These are phyloP conservation scores for Cicer chorassanicum DNA, from an alignment of 306 rosid genomes.

Conservation along the genomic window DNA sequence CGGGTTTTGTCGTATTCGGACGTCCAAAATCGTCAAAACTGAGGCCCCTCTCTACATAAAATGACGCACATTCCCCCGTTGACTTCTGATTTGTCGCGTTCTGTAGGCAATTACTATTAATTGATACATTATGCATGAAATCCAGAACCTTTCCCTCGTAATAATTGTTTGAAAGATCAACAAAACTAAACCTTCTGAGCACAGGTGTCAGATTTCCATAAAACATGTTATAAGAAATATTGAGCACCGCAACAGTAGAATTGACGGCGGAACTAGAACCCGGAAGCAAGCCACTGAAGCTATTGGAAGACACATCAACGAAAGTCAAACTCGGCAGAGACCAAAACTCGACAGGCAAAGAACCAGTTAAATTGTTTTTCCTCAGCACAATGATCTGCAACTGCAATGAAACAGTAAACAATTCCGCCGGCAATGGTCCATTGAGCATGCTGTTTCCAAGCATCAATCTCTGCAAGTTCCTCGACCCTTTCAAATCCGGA, in stretches of 20 bases:
- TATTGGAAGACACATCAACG: slow-evolving; percentile 73
- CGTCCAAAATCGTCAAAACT: slow-evolving; percentile 69
- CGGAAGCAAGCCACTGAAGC: slow-evolving; percentile 69
- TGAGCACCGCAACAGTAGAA: slow-evolving; percentile 50
- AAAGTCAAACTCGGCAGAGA: slow-evolving; percentile 64
- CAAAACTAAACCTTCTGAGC: slow-evolving; percentile 57
- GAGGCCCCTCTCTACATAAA: slow-evolving; percentile 71
- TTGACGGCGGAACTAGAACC: slow-evolving; percentile 55
- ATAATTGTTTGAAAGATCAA: slow-evolving; percentile 78
- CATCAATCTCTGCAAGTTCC: slow-evolving; percentile 63
- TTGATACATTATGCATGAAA: slow-evolving; percentile 55
- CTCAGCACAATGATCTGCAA: slow-evolving; percentile 65
- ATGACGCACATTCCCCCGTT: slow-evolving; percentile 59
- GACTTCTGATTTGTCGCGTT: slow-evolving; percentile 64
- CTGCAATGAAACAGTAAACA: slow-evolving; percentile 54
- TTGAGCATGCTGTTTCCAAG: slow-evolving; percentile 59
- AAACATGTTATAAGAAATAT: slow-evolving; percentile 69
- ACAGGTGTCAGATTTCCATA: slow-evolving; percentile 67
- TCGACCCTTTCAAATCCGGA: slow-evolving; percentile 58
- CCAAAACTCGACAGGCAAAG: slow-evolving; percentile 65
- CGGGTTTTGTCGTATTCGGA: slow-evolving; percentile 51
- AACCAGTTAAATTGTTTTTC: slow-evolving; percentile 60
- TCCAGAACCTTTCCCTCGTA: slow-evolving; percentile 72
- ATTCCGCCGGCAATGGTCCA: slow-evolving; percentile 59
- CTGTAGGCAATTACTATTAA: slow-evolving; percentile 71